A percentile compares a stretch with the other conserved stretches of the same genome.
These are phyloP conservation scores for Dendrocalamus latiflorus DNA, from an alignment of 202 grass and related monocot genomes.

Conservation along the genomic window DNA sequence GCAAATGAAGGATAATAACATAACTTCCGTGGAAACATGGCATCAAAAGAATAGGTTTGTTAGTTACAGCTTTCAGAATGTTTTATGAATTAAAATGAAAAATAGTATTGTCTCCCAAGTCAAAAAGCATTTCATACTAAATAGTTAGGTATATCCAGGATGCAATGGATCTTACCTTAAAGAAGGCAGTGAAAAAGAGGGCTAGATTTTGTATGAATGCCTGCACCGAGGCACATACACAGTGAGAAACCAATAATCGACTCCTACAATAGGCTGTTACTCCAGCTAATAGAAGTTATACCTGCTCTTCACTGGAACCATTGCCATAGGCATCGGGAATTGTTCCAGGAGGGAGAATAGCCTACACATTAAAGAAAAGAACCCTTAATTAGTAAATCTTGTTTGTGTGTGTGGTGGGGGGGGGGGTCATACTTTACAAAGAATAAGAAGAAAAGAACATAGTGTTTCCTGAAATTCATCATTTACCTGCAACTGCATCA, in stretches of 20 bases:
- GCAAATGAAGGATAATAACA: not conserved
- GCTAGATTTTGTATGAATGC: constrained; percentile 99
- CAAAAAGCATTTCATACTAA: not conserved
- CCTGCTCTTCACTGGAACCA: too few species aligned
- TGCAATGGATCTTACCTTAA: constrained; percentile 53
- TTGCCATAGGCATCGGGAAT: too few species aligned
- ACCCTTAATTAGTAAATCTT: not conserved
- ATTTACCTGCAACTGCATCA: constrained; percentile 86
- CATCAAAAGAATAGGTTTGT: not conserved
- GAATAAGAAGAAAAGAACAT: not conserved
- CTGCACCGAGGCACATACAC: constrained; percentile 22
- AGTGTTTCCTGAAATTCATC: constrained; percentile 17
- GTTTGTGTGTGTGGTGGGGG: too few species aligned
- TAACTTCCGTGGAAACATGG: constrained; percentile 1
- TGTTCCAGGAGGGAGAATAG: too few species aligned
- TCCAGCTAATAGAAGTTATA: too few species aligned
- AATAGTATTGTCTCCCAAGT: not conserved
- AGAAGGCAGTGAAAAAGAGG: constrained; percentile 93
- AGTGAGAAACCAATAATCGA: too few species aligned
- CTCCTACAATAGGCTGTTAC: too few species aligned
- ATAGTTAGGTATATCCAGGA: not conserved
- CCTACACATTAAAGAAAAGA: not conserved
- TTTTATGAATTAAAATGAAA: not conserved
- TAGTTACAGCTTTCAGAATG: not conserved
- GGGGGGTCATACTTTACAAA: not conserved